phyloP scores from a whole-genome alignment of 257 asterid genomes.

The Solanum medicagineum region DNA sequence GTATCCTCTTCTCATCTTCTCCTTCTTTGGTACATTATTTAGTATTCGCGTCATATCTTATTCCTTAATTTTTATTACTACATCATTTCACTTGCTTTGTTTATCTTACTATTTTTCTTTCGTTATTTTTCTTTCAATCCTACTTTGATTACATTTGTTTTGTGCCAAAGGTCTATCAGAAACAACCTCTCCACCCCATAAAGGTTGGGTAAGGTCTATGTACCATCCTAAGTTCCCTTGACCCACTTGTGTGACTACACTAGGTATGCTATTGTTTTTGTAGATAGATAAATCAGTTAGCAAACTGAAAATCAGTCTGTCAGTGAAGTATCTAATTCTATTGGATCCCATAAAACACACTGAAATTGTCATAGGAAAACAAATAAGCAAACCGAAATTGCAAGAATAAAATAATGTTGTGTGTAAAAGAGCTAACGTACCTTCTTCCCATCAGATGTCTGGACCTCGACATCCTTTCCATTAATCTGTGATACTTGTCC shows the following conservation, averaged over 20 bases:
- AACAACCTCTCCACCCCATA: neutral
- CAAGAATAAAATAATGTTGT: neutral
- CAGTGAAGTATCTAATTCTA: neutral
- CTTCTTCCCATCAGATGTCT: conserved; percentile 2
- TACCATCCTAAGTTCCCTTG: neutral
- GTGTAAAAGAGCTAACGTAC: neutral
- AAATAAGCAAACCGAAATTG: neutral
- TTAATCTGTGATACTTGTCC: conserved; percentile 5
- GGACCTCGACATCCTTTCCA: neutral
- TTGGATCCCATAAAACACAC: neutral
- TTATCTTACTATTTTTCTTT: neutral
- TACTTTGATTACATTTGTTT: neutral
- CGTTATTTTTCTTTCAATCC: neutral
- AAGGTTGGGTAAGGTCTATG: too few relatives aligned
- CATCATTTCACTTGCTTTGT: neutral
- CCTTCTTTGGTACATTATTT: neutral
- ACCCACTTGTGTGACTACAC: neutral
- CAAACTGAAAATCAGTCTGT: neutral
- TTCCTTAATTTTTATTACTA: neutral
- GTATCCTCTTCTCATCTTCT: neutral
- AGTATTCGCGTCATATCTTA: neutral
- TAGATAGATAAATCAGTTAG: neutral
- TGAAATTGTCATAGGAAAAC: neutral
- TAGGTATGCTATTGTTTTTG: neutral
- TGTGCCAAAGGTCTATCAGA: neutral